Evolutionary conservation across 768 basidiomycete genomes (phyloP), one percentile per base, ranked within the genome.

Genomic region (Megacollybia marginata): DNA sequence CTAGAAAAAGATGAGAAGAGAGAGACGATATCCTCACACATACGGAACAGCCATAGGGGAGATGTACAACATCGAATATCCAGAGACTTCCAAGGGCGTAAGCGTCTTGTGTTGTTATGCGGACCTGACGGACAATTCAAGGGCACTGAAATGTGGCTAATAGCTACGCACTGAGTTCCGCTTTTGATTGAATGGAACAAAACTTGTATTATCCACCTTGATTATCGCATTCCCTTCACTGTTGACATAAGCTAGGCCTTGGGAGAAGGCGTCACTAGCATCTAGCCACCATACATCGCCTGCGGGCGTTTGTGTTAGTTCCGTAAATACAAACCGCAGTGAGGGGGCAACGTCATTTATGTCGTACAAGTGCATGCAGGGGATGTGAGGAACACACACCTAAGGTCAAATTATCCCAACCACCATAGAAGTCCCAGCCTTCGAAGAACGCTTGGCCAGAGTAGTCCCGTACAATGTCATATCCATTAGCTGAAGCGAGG

Each of bases 171-270:
- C 86, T 28, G 86, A 75, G 54, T 82, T 77, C 19, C 84, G 68
- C 55, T 76, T 75, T 42, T 77, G 57, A 49, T 76, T 75, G 42
- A 61, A 64, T 13, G 69, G 63, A 1, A 88, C 74, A 42, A 72
- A 71, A 10, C 79, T 79, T 8, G 66, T 64, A 56, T 83, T 82
- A 65, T 84, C 83, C 13, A 84, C 83, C 52, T 72, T 74, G 52
- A 85, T 68, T 53, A 85, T 74, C 16, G 74, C 76, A 46, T 74
- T 72, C 16, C 78, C 74, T 2, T 70, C 67, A 48, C 56, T 54
- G 50, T 76, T 74, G 52, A 80, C 61, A 51, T 76, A 78, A 15
- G 75, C 74, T 12, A 83, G 66, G 8, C 66, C 52, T 44, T 73
- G 64, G 11, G 65, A 56, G 20, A 64, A 61, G 4, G 61, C 76